Percentiles rank a stretch among this genome's conserved stretches.
Conservation (phyloP, 1,139 yeast genomes). For the Groenewaldozyma auringiensis region DNA sequence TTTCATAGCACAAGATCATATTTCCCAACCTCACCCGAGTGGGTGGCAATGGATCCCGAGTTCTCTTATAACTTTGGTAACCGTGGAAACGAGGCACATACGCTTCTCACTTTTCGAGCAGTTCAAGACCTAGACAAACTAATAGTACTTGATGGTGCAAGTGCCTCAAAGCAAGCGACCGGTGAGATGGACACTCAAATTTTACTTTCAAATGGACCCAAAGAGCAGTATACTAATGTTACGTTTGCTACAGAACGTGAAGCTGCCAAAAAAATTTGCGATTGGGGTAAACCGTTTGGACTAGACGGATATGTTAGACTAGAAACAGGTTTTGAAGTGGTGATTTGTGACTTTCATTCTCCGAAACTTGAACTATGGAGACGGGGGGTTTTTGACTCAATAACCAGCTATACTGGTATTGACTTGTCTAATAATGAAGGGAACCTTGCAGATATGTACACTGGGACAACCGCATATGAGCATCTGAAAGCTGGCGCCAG, state of each 20-base stretch:
- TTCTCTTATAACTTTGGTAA: constrained; percentile 43
- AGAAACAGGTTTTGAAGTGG: constrained; percentile 50
- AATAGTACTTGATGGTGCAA: constrained; percentile 47
- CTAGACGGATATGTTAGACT: constrained; percentile 47
- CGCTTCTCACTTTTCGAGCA: constrained; percentile 39
- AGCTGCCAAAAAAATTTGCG: constrained; percentile 35
- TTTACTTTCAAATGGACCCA: constrained; percentile 30
- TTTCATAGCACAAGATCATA: constrained; percentile 36
- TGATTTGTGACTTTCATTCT: constrained; percentile 44
- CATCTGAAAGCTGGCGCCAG: constrained; percentile 38
- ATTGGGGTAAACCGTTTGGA: constrained; percentile 43
- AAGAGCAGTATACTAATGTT: constrained; percentile 16
- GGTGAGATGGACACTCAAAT: constrained; percentile 58
- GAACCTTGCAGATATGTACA: background rate
- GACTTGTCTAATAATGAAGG: background rate
- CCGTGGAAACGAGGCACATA: constrained; percentile 3
- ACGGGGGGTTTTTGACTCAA: background rate
- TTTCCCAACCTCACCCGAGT: constrained; percentile 40
- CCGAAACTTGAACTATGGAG: constrained; percentile 39
- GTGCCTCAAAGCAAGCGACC: constrained; percentile 42
- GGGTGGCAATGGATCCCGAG: constrained; percentile 54
- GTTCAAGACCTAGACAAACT: constrained; percentile 40
- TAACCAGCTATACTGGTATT: background rate
- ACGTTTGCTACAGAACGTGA: constrained; percentile 6
- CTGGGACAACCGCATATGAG: constrained; percentile 33